A percentile compares a stretch with the other conserved stretches of the same genome.
Evolutionary conservation across 805 yeast species (phyloP).

Genomic region (Candida sithepensis): DNA sequence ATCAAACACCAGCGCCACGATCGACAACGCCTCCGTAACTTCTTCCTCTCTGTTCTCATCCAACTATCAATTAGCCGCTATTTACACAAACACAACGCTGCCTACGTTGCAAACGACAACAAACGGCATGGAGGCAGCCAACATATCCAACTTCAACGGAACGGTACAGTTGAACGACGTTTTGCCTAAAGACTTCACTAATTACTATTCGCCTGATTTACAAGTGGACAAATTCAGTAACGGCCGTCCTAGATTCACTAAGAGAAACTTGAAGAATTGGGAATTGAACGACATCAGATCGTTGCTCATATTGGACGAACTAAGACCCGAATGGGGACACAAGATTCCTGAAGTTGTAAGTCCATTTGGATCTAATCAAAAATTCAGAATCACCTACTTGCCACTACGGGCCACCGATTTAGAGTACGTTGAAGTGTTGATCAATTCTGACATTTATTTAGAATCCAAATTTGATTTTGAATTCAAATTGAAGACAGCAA

Average conservation of each 20-base stretch:
- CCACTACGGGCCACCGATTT: conserved; percentile 52
- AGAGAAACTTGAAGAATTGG: conserved; percentile 66
- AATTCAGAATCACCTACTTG: conserved; percentile 45
- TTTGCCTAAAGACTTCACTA: conserved; percentile 47
- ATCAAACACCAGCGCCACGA: conserved; percentile 4
- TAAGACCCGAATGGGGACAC: conserved; percentile 54
- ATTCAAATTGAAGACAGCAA: conserved; percentile 58
- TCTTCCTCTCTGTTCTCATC: conserved; percentile 22
- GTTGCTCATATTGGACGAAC: conserved; percentile 47
- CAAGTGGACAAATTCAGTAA: conserved; percentile 46
- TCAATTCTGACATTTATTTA: conserved; percentile 57
- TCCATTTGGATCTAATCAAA: conserved; percentile 25
- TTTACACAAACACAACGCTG: conserved; percentile 27
- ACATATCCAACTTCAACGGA: conserved; percentile 5
- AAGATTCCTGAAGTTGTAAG: conserved; percentile 42
- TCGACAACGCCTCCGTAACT: conserved; percentile 6
- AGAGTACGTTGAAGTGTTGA: conserved; percentile 45
- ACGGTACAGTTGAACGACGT: conserved; percentile 41
- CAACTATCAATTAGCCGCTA: conserved; percentile 20
- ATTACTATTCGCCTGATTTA: conserved; percentile 57
- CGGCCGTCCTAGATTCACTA: conserved; percentile 62
- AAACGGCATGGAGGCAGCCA: not conserved
- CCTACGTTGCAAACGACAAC: conserved; percentile 12
- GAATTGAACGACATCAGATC: conserved; percentile 66
- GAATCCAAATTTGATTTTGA: conserved; percentile 56